phyloP scores from a whole-genome alignment of 306 rosid genomes.

The Lablab purpureus region DNA sequence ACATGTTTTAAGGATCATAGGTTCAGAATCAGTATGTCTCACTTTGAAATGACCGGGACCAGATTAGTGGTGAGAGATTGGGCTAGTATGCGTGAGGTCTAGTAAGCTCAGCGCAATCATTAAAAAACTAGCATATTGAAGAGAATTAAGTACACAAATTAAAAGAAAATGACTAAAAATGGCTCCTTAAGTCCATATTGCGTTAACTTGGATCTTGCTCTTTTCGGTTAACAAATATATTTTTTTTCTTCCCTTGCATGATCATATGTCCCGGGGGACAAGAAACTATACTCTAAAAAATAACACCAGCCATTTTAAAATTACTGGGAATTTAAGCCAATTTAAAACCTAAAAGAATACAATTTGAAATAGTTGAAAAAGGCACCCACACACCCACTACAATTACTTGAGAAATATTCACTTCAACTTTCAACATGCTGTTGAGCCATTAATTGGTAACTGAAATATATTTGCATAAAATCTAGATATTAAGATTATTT shows the following conservation, averaged over 20 bases:
- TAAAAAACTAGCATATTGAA: not conserved
- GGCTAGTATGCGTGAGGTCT: too few relatives aligned
- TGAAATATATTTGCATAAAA: not conserved
- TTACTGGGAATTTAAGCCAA: not conserved
- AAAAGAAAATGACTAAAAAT: not conserved
- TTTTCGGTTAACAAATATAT: not conserved
- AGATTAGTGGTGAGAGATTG: too few relatives aligned
- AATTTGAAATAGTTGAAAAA: not conserved
- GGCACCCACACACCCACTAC: not conserved
- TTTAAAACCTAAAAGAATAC: not conserved
- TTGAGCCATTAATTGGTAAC: not conserved
- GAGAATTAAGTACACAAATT: not conserved
- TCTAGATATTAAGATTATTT: not conserved
- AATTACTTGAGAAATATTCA: not conserved
- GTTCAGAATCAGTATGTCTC: not conserved
- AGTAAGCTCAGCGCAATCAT: too few relatives aligned
- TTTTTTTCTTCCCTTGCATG: not conserved
- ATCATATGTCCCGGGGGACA: not conserved
- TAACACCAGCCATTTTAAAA: not conserved
- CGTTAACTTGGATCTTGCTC: not conserved
- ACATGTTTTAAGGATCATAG: constrained; percentile 9
- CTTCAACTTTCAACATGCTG: not conserved
- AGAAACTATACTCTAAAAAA: not conserved
- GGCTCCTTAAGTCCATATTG: not conserved
- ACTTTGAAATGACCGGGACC: not conserved